phyloP scores from a whole-genome alignment of 2,329 filamentous ascomycete species.

The Xylariaceae sp. region DNA sequence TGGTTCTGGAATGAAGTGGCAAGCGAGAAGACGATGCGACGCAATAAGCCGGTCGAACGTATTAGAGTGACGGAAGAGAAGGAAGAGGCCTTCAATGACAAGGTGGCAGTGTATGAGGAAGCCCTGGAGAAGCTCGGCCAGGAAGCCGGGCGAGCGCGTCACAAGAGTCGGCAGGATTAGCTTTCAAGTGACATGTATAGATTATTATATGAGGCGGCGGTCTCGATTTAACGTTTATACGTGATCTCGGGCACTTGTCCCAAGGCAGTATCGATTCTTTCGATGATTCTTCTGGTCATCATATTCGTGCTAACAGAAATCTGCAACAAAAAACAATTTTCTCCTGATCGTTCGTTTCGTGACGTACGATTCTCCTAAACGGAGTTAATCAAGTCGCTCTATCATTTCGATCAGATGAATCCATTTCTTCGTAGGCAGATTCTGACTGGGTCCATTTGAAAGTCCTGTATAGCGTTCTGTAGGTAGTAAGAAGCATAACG shows the following conservation, averaged over 20 bases:
- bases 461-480: too few relatives aligned
- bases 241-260: background rate
- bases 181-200: slow-evolving; percentile 37
- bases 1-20: slow-evolving; percentile 91
- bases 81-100: slow-evolving; percentile 42
- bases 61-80: slow-evolving; percentile 38
- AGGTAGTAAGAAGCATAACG: too few relatives aligned
- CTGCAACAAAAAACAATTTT: too few relatives aligned
- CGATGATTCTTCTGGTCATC: background rate
- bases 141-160: slow-evolving; percentile 44
- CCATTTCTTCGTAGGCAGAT: too few relatives aligned
- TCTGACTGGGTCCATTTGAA: too few relatives aligned
- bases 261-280: background rate
- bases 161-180: slow-evolving; percentile 6
- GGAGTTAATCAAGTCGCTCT: too few relatives aligned
- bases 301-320: background rate
- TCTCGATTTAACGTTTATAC: background rate
- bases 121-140: slow-evolving; percentile 58
- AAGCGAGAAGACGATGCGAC: slow-evolving; percentile 37
- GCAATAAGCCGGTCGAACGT: slow-evolving; percentile 42
- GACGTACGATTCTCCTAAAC: too few relatives aligned
- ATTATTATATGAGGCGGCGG: background rate
- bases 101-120: slow-evolving; percentile 44
- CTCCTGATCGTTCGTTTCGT: too few relatives aligned
- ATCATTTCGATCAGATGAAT: too few relatives aligned